Conservation (phyloP, 2,329 filamentous ascomycete genomes). For the Trichoderma lentiforme region DNA sequence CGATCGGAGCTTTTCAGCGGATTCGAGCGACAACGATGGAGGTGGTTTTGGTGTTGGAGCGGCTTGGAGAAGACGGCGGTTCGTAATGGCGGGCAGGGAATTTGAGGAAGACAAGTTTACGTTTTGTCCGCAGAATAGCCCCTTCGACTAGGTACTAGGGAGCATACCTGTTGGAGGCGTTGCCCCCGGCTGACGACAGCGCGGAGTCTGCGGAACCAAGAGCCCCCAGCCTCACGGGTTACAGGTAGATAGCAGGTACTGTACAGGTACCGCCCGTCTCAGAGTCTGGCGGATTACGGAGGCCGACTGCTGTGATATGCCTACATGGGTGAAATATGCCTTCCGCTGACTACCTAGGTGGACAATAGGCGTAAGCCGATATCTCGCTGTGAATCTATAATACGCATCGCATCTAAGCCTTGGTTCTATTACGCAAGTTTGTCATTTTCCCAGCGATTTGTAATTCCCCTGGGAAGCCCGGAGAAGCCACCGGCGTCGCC, state of each 20-base stretch:
- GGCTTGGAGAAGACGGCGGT: constrained; percentile 23
- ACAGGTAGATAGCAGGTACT: neutral
- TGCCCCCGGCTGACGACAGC: constrained; percentile 29
- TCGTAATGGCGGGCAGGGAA: constrained; percentile 13
- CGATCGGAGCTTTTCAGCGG: neutral
- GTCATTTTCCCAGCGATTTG: neutral
- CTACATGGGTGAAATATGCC: neutral
- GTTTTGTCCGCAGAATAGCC: constrained; percentile 14
- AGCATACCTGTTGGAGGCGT: constrained; percentile 12
- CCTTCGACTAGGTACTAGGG: constrained; percentile 14
- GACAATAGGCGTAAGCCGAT: neutral
- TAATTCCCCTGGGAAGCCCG: neutral
- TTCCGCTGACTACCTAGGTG: neutral
- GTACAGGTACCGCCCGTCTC: neutral
- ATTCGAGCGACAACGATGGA: constrained; percentile 13
- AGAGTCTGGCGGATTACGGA: neutral
- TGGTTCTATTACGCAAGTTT: neutral
- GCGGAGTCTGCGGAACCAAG: constrained; percentile 24
- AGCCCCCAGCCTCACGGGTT: constrained; percentile 19
- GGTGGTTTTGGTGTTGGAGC: constrained; percentile 24
- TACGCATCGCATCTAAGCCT: neutral
- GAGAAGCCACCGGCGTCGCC: neutral
- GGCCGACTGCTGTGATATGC: neutral
- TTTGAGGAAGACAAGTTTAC: constrained; percentile 23
- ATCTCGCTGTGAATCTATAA: neutral